These are phyloP conservation scores for Stropharia rugosoannulata DNA, from an alignment of 768 basidiomycete genomes.

Conservation along the genomic window DNA sequence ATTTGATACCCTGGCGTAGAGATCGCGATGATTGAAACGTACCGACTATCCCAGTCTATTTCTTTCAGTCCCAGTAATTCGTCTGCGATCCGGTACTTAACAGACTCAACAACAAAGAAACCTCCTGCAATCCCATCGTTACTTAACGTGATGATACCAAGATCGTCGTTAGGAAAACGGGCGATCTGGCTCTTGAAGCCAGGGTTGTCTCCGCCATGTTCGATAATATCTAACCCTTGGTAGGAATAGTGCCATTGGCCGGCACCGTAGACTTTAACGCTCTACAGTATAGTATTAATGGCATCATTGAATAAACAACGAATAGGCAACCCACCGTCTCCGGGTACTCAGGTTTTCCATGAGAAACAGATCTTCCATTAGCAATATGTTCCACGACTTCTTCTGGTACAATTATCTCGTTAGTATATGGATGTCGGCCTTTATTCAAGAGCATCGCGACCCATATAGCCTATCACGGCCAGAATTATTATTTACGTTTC, in stretches of 20 bases:
- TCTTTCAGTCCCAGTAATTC: slow-evolving; percentile 30
- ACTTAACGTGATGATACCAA: slow-evolving; percentile 38
- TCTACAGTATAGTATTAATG: slow-evolving; percentile 21
- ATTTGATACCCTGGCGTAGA: no score
- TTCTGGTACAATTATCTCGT: slow-evolving; percentile 33
- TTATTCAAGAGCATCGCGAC: slow-evolving; percentile 38
- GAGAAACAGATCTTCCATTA: slow-evolving; percentile 30
- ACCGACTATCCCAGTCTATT: slow-evolving; percentile 41
- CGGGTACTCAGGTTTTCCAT: slow-evolving; percentile 33
- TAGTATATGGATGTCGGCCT: slow-evolving; percentile 36
- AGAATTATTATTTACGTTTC: neutral
- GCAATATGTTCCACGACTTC: slow-evolving; percentile 36
- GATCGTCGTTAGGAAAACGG: slow-evolving; percentile 34
- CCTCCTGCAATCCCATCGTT: slow-evolving; percentile 36
- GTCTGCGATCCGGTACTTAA: slow-evolving; percentile 39
- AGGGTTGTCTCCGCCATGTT: slow-evolving; percentile 42
- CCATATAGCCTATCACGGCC: slow-evolving; percentile 27
- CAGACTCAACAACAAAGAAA: slow-evolving; percentile 28
- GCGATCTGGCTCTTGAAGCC: slow-evolving; percentile 31
- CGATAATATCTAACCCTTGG: slow-evolving; percentile 39
- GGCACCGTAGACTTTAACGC: slow-evolving; percentile 37
- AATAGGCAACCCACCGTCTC: slow-evolving; percentile 27
- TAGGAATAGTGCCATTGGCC: slow-evolving; percentile 39
- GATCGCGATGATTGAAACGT: neutral
- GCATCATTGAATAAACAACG: neutral